phyloP scores from a whole-genome alignment of 352 stramenopile genomes.

The Phytophthora palmivora region DNA sequence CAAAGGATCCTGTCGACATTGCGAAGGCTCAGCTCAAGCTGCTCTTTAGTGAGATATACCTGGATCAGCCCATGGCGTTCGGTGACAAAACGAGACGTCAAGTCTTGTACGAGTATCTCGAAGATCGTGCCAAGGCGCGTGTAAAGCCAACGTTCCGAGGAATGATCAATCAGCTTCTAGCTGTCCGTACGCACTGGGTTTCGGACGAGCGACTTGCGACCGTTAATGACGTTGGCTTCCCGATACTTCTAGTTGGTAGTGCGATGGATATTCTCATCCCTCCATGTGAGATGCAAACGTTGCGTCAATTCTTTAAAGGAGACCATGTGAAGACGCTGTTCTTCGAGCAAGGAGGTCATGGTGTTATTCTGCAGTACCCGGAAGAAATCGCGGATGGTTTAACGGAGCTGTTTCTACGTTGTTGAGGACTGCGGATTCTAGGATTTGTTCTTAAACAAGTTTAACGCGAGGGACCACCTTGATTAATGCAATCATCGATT shows the following conservation, averaged over 20 bases:
- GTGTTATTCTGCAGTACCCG: constrained; percentile 48
- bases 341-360: constrained; percentile 50
- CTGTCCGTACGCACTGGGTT: constrained; percentile 46
- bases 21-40: constrained; percentile 36
- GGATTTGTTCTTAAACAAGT: too few relatives aligned
- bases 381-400: constrained; percentile 40
- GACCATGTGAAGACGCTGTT: constrained; percentile 46
- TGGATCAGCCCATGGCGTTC: constrained; percentile 42
- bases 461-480: too few relatives aligned
- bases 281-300: constrained; percentile 35
- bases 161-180: constrained; percentile 37
- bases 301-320: constrained; percentile 35
- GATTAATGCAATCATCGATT: too few relatives aligned
- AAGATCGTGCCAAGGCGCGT: constrained; percentile 18
- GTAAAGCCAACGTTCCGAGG: constrained; percentile 20
- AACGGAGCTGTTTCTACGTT: constrained; percentile 20
- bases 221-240: constrained; percentile 47
- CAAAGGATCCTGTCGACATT: constrained; percentile 38
- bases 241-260: constrained; percentile 49
- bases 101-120: constrained; percentile 28
- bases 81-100: constrained; percentile 30
- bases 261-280: constrained; percentile 51
- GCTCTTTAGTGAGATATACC: constrained; percentile 42
- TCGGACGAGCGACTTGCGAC: constrained; percentile 46
- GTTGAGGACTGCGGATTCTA: too few relatives aligned